Percentiles rank a stretch among this genome's conserved stretches.
Conservation (phyloP, 2,329 filamentous ascomycete genomes). For the Stachybotrys chartarum region DNA sequence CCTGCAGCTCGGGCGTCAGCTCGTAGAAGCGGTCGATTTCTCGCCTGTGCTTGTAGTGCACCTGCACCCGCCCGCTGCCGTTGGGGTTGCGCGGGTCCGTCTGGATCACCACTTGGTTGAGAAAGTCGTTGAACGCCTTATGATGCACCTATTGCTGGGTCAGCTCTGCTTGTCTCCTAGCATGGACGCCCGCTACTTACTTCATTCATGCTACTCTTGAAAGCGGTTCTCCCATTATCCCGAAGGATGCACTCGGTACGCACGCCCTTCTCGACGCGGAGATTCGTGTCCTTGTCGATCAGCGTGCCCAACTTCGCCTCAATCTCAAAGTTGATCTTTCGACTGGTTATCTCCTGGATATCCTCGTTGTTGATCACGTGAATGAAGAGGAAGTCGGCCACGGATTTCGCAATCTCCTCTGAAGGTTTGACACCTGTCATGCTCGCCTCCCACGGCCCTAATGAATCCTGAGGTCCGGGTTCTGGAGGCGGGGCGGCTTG, state of each 20-base stretch:
- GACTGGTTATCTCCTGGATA: slow-evolving; percentile 53
- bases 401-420: slow-evolving; percentile 64
- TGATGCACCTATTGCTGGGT: slow-evolving; percentile 59
- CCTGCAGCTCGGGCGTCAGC: slow-evolving; percentile 52
- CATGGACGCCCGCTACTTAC: slow-evolving; percentile 38
- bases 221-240: slow-evolving; percentile 55
- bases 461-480: slow-evolving; percentile 23
- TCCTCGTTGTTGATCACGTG: slow-evolving; percentile 63
- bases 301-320: slow-evolving; percentile 89
- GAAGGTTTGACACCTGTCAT: slow-evolving; percentile 65
- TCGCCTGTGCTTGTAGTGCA: slow-evolving; percentile 75
- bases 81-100: slow-evolving; percentile 48
- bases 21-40: slow-evolving; percentile 83
- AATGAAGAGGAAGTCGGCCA: slow-evolving; percentile 77
- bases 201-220: slow-evolving; percentile 86
- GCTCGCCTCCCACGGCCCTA: slow-evolving; percentile 57
- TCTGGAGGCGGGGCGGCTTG: slow-evolving; percentile 17
- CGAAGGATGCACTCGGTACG: slow-evolving; percentile 64
- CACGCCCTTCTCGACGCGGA: slow-evolving; percentile 61
- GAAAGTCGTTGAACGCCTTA: slow-evolving; percentile 71
- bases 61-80: slow-evolving; percentile 44
- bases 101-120: slow-evolving; percentile 63
- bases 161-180: not conserved
- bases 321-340: slow-evolving; percentile 75
- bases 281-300: slow-evolving; percentile 63